Conservation (phyloP, 2,329 filamentous ascomycete genomes). For the Epichloe aotearoae region DNA sequence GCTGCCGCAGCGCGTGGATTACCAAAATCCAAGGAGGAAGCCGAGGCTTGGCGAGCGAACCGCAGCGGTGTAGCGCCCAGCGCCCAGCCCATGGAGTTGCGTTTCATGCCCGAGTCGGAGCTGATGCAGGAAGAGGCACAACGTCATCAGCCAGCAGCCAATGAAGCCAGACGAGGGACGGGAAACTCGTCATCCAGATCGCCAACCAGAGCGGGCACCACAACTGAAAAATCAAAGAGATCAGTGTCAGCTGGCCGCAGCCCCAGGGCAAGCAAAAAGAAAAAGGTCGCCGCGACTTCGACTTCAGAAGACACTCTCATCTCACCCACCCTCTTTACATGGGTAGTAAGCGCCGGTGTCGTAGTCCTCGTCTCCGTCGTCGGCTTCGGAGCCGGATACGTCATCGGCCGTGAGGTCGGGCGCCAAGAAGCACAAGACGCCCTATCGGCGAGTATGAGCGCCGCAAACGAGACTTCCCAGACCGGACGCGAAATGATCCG, state of each 20-base stretch:
- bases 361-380: conserved; percentile 56
- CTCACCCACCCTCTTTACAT: conserved; percentile 48
- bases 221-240: conserved; percentile 36
- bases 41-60: conserved; percentile 20
- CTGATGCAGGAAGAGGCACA: conserved; percentile 28
- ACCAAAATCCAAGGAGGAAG: conserved; percentile 47
- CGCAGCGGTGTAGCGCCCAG: conserved; percentile 30
- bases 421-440: conserved; percentile 46
- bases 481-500: conserved; percentile 42
- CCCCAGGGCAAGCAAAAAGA: conserved; percentile 45
- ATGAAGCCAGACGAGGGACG: conserved; percentile 12
- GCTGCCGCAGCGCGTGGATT: conserved; percentile 78
- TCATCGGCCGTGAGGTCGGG: conserved; percentile 53
- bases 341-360: conserved; percentile 53
- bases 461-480: conserved; percentile 31
- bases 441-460: conserved; percentile 27
- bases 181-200: conserved; percentile 17
- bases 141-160: conserved; percentile 9
- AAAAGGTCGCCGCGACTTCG: conserved; percentile 30
- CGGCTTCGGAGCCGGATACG: conserved; percentile 55
- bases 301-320: conserved; percentile 29
- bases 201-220: conserved; percentile 12
- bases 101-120: conserved; percentile 48
- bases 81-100: conserved; percentile 43
- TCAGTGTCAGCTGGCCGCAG: conserved; percentile 26